Percentiles rank a stretch among this genome's conserved stretches.
These are phyloP conservation scores for Dactylellina drechsleri DNA, from an alignment of 2,329 filamentous ascomycete species.

Conservation along the genomic window DNA sequence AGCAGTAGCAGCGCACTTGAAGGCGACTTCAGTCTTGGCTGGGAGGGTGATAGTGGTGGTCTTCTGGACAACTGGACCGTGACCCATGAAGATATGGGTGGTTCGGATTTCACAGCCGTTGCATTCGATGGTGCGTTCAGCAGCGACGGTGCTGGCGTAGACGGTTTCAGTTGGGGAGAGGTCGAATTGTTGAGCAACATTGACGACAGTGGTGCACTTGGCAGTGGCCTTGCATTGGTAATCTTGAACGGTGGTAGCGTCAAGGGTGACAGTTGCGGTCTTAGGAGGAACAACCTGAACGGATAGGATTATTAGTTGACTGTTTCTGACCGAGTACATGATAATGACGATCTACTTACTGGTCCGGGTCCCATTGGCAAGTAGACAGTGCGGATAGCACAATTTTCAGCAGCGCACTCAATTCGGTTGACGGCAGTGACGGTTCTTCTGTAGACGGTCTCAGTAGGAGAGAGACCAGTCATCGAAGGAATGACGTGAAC, in stretches of 20 bases:
- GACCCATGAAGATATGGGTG: neutral
- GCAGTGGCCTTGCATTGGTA: conserved; percentile 25
- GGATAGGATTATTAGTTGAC: too few relatives aligned
- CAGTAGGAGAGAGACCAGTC: conserved; percentile 30
- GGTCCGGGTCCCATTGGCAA: conserved; percentile 29
- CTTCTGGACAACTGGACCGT: conserved; percentile 12
- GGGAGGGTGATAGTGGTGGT: conserved; percentile 16
- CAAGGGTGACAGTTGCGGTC: conserved; percentile 30
- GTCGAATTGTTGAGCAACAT: conserved; percentile 6
- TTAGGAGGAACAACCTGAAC: conserved; percentile 8
- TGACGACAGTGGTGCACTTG: conserved; percentile 13
- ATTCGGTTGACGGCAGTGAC: conserved; percentile 22
- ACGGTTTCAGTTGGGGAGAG: conserved; percentile 23
- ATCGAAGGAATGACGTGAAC: conserved; percentile 21
- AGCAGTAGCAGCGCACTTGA: conserved; percentile 11
- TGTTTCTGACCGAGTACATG: too few relatives aligned
- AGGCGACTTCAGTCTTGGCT: conserved; percentile 12
- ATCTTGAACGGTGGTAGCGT: conserved; percentile 17
- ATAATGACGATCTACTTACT: neutral
- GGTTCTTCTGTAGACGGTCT: conserved; percentile 35
- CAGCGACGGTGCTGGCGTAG: conserved; percentile 7
- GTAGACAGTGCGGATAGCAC: conserved; percentile 15
- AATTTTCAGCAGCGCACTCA: conserved; percentile 24
- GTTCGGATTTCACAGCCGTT: conserved; percentile 15
- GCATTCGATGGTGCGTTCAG: conserved; percentile 9